Conservation (phyloP, 225 moss, liverwort and hornwort genomes). For the Neckera pumila region DNA sequence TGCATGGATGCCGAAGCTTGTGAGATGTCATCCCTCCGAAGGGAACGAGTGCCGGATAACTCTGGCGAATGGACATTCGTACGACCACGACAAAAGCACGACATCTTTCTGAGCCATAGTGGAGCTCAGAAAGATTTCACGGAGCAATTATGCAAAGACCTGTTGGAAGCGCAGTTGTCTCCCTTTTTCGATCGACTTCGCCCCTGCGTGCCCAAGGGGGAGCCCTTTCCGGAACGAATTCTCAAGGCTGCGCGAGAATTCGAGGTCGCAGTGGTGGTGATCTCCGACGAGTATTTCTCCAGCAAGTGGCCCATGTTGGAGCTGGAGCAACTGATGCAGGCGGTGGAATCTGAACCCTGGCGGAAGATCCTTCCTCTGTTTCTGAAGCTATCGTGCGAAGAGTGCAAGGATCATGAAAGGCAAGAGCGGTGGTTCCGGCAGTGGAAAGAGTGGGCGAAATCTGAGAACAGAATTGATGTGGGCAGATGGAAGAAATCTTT, state of each 20-base stretch:
- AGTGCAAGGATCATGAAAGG: not conserved
- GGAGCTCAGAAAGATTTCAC: not conserved
- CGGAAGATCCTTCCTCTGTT: not conserved
- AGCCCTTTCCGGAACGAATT: not conserved
- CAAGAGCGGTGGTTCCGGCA: not conserved
- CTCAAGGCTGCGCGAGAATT: not conserved
- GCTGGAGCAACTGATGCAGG: not conserved
- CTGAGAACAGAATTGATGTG: not conserved
- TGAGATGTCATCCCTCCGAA: not conserved
- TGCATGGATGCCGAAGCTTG: not conserved
- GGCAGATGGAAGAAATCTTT: not conserved
- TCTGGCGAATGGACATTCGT: not conserved
- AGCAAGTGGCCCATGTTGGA: conserved; percentile 5
- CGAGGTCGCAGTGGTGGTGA: not conserved
- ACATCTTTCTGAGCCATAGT: not conserved
- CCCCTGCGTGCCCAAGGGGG: not conserved
- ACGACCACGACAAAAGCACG: not conserved
- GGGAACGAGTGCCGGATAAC: not conserved
- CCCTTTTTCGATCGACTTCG: not conserved
- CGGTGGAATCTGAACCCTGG: not conserved
- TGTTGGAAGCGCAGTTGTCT: not conserved
- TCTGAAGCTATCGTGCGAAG: not conserved
- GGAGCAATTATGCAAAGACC: not conserved
- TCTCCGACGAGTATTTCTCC: not conserved
- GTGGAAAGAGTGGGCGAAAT: not conserved